Evolutionary conservation across 805 yeast genomes (phyloP).

Genomic region (Monosporozyma servazzii): DNA sequence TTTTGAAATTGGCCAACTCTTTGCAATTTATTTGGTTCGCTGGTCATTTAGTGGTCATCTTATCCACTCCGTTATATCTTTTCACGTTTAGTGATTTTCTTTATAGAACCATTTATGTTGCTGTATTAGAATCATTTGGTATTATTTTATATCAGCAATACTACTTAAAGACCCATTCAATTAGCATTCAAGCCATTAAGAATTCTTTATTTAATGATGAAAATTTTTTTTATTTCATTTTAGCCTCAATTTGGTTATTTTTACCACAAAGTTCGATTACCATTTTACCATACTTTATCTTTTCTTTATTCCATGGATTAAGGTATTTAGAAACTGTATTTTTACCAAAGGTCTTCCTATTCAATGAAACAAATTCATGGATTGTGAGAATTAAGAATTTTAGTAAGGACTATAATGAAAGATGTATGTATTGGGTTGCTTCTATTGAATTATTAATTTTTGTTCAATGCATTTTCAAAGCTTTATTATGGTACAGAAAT

Average conservation of each 20-base stretch:
- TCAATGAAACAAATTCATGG: slow-evolving; percentile 25
- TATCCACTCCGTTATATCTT: slow-evolving; percentile 28
- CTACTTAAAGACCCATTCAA: slow-evolving; percentile 18
- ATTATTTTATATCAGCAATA: slow-evolving; percentile 60
- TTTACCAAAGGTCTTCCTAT: slow-evolving; percentile 46
- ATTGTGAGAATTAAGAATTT: slow-evolving; percentile 29
- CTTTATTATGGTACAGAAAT: slow-evolving; percentile 50
- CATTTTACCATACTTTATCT: slow-evolving; percentile 63
- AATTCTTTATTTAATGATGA: slow-evolving; percentile 42
- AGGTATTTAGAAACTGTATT: slow-evolving; percentile 57
- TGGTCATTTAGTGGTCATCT: slow-evolving; percentile 45
- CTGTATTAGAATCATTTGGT: slow-evolving; percentile 65
- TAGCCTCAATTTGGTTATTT: slow-evolving; percentile 46
- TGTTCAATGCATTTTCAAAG: slow-evolving; percentile 39
- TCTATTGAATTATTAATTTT: slow-evolving; percentile 42
- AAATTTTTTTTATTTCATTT: slow-evolving; percentile 60
- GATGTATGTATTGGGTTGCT: slow-evolving; percentile 52
- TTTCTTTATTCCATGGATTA: slow-evolving; percentile 74
- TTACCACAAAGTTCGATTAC: slow-evolving; percentile 55
- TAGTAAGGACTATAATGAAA: slow-evolving; percentile 47
- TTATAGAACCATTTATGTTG: slow-evolving; percentile 53
- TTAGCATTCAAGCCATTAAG: slow-evolving; percentile 3
- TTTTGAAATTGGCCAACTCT: slow-evolving; percentile 30
- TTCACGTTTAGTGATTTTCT: slow-evolving; percentile 34
- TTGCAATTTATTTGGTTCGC: slow-evolving; percentile 72